phyloP scores from a whole-genome alignment of 306 rosid genomes.

The Glycine latifolia region DNA sequence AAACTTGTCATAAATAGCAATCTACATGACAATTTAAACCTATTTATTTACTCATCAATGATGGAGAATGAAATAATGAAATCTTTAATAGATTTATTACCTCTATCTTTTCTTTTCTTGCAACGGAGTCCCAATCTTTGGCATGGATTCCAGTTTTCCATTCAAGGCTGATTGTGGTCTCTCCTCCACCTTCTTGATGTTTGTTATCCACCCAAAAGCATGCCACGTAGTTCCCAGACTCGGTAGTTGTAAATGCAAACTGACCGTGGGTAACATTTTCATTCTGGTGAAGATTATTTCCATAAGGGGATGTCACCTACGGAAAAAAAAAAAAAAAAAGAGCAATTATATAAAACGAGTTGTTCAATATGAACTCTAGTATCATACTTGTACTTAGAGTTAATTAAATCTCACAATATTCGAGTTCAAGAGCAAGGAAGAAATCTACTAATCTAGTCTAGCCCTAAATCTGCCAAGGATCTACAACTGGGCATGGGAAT shows the following conservation, averaged over 20 bases:
- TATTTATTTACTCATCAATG: background rate
- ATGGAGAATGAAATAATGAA: background rate
- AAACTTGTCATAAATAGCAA: too few relatives aligned
- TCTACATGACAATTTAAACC: too few relatives aligned
- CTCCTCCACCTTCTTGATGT: conserved; percentile 16
- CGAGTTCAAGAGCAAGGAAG: background rate
- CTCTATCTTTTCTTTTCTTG: conserved; percentile 64
- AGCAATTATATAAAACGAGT: background rate
- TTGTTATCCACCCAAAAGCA: conserved; percentile 60
- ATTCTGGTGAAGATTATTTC: conserved; percentile 63
- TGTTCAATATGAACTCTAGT: conserved; percentile 2
- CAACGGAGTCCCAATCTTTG: conserved; percentile 67
- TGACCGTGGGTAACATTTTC: conserved; percentile 74
- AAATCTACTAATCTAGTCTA: background rate
- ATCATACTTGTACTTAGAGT: background rate
- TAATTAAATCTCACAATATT: conserved; percentile 14
- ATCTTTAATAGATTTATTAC: conserved; percentile 32
- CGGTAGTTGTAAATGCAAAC: conserved; percentile 64
- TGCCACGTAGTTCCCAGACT: conserved; percentile 62
- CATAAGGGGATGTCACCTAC: conserved; percentile 68
- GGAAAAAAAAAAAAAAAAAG: background rate
- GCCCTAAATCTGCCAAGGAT: background rate
- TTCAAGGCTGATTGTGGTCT: conserved; percentile 56
- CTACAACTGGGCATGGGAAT: background rate
- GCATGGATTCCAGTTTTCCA: conserved; percentile 69